Evolutionary conservation across 768 basidiomycete species (phyloP).

Genomic region (Calocera cornea): DNA sequence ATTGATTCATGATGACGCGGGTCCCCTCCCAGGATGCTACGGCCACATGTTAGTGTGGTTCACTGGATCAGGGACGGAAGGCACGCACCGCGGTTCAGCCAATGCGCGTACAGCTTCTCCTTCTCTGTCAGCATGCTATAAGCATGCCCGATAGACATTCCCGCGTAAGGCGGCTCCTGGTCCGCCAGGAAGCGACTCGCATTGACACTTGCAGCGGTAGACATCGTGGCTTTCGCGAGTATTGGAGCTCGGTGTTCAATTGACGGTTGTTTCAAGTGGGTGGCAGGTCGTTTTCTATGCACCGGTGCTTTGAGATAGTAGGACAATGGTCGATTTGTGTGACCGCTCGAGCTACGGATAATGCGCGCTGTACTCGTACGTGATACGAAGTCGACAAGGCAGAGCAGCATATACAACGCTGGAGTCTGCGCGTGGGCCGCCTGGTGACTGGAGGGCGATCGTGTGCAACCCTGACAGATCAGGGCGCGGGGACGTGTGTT

Average conservation of each 20-base stretch:
- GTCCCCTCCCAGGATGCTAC: conserved; percentile 74
- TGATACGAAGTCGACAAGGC: not conserved
- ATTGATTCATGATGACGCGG: conserved; percentile 71
- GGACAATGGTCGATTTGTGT: not conserved
- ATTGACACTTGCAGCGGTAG: not conserved
- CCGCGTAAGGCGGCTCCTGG: not conserved
- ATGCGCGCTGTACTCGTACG: not conserved
- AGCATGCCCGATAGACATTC: not conserved
- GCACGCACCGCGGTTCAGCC: conserved; percentile 14
- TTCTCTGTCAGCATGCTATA: conserved; percentile 33
- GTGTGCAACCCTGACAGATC: too few relatives aligned
- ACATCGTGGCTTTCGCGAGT: not conserved
- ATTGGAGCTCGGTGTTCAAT: not conserved
- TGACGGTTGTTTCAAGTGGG: not conserved
- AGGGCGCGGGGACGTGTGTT: too few relatives aligned
- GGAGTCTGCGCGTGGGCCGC: not conserved
- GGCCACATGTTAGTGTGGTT: conserved; percentile 24
- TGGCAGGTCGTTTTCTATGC: not conserved
- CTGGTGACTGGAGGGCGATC: not conserved
- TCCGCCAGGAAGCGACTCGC: not conserved
- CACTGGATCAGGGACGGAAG: not conserved
- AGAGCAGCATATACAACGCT: not conserved
- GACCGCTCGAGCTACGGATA: not conserved
- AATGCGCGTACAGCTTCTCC: conserved; percentile 72
- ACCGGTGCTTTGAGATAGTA: not conserved